Percentiles rank a stretch among this genome's conserved stretches.
phyloP scores from a whole-genome alignment of 345 rosid genomes.

The Eucalyptus regnans region DNA sequence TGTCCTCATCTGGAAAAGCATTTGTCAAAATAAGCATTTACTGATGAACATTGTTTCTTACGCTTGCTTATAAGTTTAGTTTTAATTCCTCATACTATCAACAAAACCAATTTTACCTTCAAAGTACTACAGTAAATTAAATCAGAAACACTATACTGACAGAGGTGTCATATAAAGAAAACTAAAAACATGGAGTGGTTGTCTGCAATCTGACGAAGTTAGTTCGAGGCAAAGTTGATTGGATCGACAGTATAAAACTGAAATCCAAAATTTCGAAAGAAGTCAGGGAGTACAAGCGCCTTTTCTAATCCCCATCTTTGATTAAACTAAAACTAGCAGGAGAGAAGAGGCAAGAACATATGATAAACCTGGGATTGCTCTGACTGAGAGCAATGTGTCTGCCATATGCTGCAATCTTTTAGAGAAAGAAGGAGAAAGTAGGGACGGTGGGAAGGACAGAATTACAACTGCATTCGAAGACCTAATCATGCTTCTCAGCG shows the following conservation, averaged over 20 bases:
- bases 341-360: neutral
- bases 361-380: constrained; percentile 67
- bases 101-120: neutral
- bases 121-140: neutral
- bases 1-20: constrained; percentile 57
- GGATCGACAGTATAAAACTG: neutral
- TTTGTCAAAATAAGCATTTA: neutral
- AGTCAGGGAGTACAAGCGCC: neutral
- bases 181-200: neutral
- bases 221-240: neutral
- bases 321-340: neutral
- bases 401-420: constrained; percentile 90
- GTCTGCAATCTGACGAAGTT: neutral
- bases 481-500: constrained; percentile 59
- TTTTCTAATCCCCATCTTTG: neutral
- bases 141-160: neutral
- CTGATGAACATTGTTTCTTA: neutral
- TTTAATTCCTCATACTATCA: neutral
- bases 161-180: neutral
- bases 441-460: constrained; percentile 61
- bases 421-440: constrained; percentile 54
- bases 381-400: constrained; percentile 76
- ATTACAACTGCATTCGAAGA: constrained; percentile 79
- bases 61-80: neutral
- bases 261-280: neutral